Percentiles rank a stretch among this genome's conserved stretches.
Evolutionary conservation across 2,329 filamentous ascomycete genomes (phyloP).

Genomic region (Dryadomyces quercus-mongolicae): DNA sequence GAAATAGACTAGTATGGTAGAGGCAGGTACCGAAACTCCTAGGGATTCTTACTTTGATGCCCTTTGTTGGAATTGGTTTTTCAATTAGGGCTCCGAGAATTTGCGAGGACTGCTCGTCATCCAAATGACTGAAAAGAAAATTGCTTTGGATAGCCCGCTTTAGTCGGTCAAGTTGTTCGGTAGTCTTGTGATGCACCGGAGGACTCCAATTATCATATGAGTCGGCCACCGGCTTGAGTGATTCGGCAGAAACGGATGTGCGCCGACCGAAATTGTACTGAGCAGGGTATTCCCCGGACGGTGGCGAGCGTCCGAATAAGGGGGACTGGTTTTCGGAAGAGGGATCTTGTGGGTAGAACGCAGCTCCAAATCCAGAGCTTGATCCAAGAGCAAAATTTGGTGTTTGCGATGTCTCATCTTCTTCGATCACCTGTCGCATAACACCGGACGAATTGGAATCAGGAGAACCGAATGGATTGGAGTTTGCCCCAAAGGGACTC

Average conservation of each 20-base stretch:
- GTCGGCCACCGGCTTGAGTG: constrained; percentile 76
- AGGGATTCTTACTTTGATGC: constrained; percentile 45
- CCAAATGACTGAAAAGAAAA: constrained; percentile 87
- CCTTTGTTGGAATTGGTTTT: constrained; percentile 89
- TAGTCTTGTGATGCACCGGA: constrained; percentile 70
- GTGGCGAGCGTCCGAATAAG: constrained; percentile 40
- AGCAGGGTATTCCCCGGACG: constrained; percentile 63
- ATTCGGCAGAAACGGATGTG: constrained; percentile 94
- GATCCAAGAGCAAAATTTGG: constrained; percentile 33
- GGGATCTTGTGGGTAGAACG: constrained; percentile 3
- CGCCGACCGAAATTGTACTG: constrained; percentile 91
- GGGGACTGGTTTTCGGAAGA: constrained; percentile 14
- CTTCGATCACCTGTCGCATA: constrained; percentile 56
- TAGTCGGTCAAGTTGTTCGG: constrained; percentile 69
- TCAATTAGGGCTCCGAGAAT: constrained; percentile 86
- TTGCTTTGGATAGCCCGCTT: constrained; percentile 75
- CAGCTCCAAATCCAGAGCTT: not conserved
- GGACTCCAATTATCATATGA: constrained; percentile 83
- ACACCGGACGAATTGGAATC: constrained; percentile 24
- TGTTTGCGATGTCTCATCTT: constrained; percentile 68
- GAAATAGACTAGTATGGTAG: not conserved
- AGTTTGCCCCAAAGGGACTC: constrained; percentile 53
- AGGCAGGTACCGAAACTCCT: not conserved
- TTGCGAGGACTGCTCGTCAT: constrained; percentile 81
- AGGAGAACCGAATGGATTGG: constrained; percentile 56